phyloP scores from a whole-genome alignment of 2,329 filamentous ascomycete species.

The Xylaria sp. region DNA sequence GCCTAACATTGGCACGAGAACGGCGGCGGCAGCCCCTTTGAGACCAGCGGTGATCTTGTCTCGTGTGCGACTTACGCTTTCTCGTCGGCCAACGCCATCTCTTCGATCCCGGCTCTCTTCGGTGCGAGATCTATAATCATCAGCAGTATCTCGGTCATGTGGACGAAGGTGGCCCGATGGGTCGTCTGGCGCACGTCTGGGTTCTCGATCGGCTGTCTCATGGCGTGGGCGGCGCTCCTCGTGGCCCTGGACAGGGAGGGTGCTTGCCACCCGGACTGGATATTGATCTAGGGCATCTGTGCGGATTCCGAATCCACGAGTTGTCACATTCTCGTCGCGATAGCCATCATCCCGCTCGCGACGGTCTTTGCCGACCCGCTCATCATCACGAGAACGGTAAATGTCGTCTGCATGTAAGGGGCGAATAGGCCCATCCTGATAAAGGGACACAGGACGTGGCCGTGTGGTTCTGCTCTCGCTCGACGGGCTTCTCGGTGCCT shows the following conservation, averaged over 20 bases:
- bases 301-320: slow-evolving; percentile 60
- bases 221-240: slow-evolving; percentile 52
- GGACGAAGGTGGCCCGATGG: slow-evolving; percentile 35
- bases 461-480: slow-evolving; percentile 41
- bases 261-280: slow-evolving; percentile 39
- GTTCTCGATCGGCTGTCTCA: slow-evolving; percentile 40
- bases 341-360: slow-evolving; percentile 52
- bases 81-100: slow-evolving; percentile 44
- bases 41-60: slow-evolving; percentile 57
- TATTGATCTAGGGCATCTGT: slow-evolving; percentile 46
- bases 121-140: slow-evolving; percentile 33
- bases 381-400: slow-evolving; percentile 56
- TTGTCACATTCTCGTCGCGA: slow-evolving; percentile 53
- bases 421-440: slow-evolving; percentile 55
- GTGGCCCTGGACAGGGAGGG: slow-evolving; percentile 41
- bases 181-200: slow-evolving; percentile 39
- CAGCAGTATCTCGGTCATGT: slow-evolving; percentile 31
- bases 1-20: slow-evolving; percentile 40
- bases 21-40: slow-evolving; percentile 54
- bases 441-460: slow-evolving; percentile 57
- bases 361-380: slow-evolving; percentile 49
- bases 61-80: slow-evolving; percentile 49
- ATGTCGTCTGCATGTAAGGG: slow-evolving; percentile 54
- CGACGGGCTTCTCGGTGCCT: slow-evolving; percentile 44
- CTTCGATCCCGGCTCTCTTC: slow-evolving; percentile 39